Evolutionary conservation across 1,139 yeast species (phyloP), one percentile per base, ranked within the genome.

Genomic region (Taiozyma sp.): DNA sequence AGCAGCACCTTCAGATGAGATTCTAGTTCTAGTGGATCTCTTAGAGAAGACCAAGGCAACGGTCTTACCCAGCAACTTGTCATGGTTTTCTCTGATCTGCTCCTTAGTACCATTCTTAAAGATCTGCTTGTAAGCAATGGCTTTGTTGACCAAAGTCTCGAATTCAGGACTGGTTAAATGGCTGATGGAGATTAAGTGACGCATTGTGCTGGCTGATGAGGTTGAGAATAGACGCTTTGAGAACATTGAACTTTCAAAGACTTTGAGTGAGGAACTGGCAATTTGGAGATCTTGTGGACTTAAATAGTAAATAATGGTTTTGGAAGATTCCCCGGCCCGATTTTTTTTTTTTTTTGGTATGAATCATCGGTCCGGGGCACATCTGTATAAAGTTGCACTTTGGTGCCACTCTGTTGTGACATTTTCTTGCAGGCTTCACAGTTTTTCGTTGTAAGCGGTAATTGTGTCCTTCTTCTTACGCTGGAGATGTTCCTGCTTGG

Each of bases 1-100:
- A 16, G 92, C 89, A 5, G 99, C 99, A 49, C 96, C 98, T 69
- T 93, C 99, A 5, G 93, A 80, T 43, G 97, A 90, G 43, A 93
- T 82, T 69, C 99, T 82, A 38, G 99, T 93, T 71, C 99, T 81
- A 32, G 99, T 93, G 10, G 97, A 88, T 69, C 99, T 81, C 68
- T 93, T 93, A 53, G 91, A 79, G 68, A 93, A 93, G 47, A 93
- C 69, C 66, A 93, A 70, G 0, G 98, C 90, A 34, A 90, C 84
- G 7, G 92, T 78, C 68, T 85, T 89, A 4, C 98, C 98, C 47
- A 81, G 72, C 50, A 92, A 72, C 57, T 84, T 81, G 50, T 76
- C 72, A 59, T 79, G 79, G 53, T 80, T 74, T 53, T 74, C 74
- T 52, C 70, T 70, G 22, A 78, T 72, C 8, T 77, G 73, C 4